A percentile compares a stretch with the other conserved stretches of the same genome.
These are phyloP conservation scores for Setomelanomma holmii DNA, from an alignment of 2,329 filamentous ascomycete genomes.

Conservation along the genomic window DNA sequence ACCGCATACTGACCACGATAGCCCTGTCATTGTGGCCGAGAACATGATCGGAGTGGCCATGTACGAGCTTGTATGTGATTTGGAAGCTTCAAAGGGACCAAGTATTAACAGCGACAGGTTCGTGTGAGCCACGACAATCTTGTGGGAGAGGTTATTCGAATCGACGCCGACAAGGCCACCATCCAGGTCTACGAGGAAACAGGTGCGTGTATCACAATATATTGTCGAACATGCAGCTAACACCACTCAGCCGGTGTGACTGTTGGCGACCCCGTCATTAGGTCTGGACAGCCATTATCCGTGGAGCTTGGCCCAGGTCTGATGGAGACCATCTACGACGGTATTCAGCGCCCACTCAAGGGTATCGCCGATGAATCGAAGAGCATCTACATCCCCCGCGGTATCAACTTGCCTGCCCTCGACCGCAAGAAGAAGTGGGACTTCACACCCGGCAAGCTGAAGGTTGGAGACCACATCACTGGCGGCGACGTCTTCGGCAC, in stretches of 20 bases:
- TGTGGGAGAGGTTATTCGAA: slow-evolving; percentile 97
- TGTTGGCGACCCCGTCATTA: slow-evolving; percentile 88
- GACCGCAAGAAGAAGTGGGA: slow-evolving; percentile 96
- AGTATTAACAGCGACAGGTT: slow-evolving; percentile 63
- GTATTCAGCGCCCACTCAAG: slow-evolving; percentile 93
- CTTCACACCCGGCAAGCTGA: slow-evolving; percentile 82
- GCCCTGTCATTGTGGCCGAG: slow-evolving; percentile 95
- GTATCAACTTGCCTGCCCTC: slow-evolving; percentile 85
- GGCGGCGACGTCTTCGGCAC: slow-evolving; percentile 95
- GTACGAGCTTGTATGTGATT: slow-evolving; percentile 86
- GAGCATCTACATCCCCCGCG: slow-evolving; percentile 97
- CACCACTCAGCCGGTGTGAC: slow-evolving; percentile 81
- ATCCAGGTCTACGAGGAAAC: slow-evolving; percentile 99
- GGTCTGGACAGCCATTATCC: slow-evolving; percentile 94
- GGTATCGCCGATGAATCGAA: slow-evolving; percentile 78
- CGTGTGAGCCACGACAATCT: slow-evolving; percentile 91
- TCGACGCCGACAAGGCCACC: slow-evolving; percentile 92
- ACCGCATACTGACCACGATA: slow-evolving; percentile 38
- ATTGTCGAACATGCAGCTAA: slow-evolving; percentile 16
- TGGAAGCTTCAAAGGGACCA: neutral
- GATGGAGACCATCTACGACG: slow-evolving; percentile 99
- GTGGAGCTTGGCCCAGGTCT: slow-evolving; percentile 96
- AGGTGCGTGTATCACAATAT: slow-evolving; percentile 61
- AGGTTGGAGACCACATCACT: slow-evolving; percentile 96
- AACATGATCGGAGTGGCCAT: slow-evolving; percentile 99